Evolutionary conservation across 192 early-diverging fungal species (phyloP), one percentile per base, ranked within the genome.

Genomic region (Jimgerdemannia flammicorona): DNA sequence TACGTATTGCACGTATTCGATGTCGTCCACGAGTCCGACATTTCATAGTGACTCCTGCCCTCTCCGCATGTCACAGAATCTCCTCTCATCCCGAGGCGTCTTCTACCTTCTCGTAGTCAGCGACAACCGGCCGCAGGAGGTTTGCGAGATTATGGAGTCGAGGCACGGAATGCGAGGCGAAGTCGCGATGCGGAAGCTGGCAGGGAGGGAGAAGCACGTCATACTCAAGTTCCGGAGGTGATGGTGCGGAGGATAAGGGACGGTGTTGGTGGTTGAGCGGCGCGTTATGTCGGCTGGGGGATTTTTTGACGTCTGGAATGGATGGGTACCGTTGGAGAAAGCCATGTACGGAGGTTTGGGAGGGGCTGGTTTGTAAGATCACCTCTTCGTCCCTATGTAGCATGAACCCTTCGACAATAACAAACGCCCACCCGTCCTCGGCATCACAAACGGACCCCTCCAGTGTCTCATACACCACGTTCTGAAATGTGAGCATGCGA

Each of bases 31-130:
- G 29, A 29, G 29, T 29, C 29, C 29, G 29, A 29, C 29, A 29
- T 29, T 29, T 29, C 29, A 29, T 29, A 29, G 40, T 6, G 42
- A 44, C 43, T 73, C 19, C 43, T 1, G 29, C 29, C 29, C 29
- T 29, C 29, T 29, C 29, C 29, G 29, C 29, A 29, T 29, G 29
- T 29, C 29, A 29, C 29, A 93, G 76, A 75, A 80, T 29, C 77
- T 96, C 41, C 79, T 99, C 49, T 89, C 92, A 1, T 75, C 84
- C 4, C 80, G 81, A 7, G 96, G 96, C 0, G 77, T 91, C 11
- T 98, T 95, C 75, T 98, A 97, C 76, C 75, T 99, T 71, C 88
- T 99, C 9, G 82, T 92, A 0, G 90, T 99, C 18, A 89, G 90
- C 67, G 93, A 98, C 75, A 99, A 99, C 80, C 87, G 88, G 64